Base-by-base conservation (phyloP, 805 yeast species). In the Yarrowia keelungensis region DNA sequence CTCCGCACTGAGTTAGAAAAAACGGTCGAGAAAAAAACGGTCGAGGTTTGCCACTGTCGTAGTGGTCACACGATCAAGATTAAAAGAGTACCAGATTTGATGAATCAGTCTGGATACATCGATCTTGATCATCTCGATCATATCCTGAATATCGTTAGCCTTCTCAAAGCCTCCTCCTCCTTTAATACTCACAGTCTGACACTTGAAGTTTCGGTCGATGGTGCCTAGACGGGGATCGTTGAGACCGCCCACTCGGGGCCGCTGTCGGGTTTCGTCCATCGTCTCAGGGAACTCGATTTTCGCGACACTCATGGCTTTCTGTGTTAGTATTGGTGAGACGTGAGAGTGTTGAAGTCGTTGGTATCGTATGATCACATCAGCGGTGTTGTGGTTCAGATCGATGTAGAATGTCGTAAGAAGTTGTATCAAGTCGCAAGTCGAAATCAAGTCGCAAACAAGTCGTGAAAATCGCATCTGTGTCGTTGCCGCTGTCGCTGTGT, bases 281-380 rank as follows among this genome's bases (percentile, higher is more conserved):
- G 98, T 95, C 81, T 95, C 99, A 26, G 99, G 99, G 76, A 90
- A 95, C 80, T 94, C 98, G 76, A 95, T 92, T 78, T 95, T 95
- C 51, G 98, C 98, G 70, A 96, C 99, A 71, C 97, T 91, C 73
- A 95, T 93, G 62, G 98, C 98, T 80, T 97, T 90, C 85, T 82
- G 71, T 15, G 68, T 26, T 58, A 61, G 69, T 50, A 26, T 15
- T 54, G 45, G 32, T 26, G 32, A 26, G 32, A 26, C 19, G 19
- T 19, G 19, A 19, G 19, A 19, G 19, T 19, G 19, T 19, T 19
- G 1, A 5, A 26, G 32, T 26, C 32, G 32, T 26, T 3, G 32
- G 32, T 26, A 5, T 26, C 32, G 32, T 26, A 5, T 19, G 46
- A 42, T 42, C 46, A n/a, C 46, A 42, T 53, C 53, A 16, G 53